Conservation (phyloP, 2,329 filamentous ascomycete genomes). For the Camillea tinctor region DNA sequence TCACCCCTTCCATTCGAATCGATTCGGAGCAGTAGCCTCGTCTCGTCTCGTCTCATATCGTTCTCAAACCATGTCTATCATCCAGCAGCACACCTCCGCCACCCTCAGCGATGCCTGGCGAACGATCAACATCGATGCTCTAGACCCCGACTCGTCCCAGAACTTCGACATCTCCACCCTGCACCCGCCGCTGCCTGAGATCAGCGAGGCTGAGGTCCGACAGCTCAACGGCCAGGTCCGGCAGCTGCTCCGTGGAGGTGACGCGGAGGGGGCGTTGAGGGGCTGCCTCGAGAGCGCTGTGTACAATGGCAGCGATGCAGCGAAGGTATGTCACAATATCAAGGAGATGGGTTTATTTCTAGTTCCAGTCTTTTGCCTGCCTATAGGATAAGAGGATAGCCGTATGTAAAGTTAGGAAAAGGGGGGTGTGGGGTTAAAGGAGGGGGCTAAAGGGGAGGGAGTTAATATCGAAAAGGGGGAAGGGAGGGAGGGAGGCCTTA, state of each 20-base stretch:
- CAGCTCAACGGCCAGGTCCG: slow-evolving; percentile 77
- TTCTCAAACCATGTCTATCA: slow-evolving; percentile 58
- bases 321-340: slow-evolving; percentile 49
- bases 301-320: slow-evolving; percentile 59
- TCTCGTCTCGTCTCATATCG: neutral
- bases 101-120: slow-evolving; percentile 68
- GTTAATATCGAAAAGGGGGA: neutral
- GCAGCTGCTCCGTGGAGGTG: slow-evolving; percentile 82
- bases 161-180: slow-evolving; percentile 91
- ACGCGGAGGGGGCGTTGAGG: slow-evolving; percentile 81
- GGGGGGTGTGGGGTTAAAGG: neutral
- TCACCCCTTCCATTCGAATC: neutral
- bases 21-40: neutral
- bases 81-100: slow-evolving; percentile 61
- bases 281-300: slow-evolving; percentile 84
- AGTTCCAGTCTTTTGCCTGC: neutral
- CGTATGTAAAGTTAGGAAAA: no score
- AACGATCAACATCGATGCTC: slow-evolving; percentile 90
- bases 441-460: neutral
- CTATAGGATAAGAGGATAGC: no score
- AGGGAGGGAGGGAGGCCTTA: no score
- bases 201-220: slow-evolving; percentile 75
- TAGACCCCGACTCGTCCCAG: slow-evolving; percentile 82
- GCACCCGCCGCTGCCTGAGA: slow-evolving; percentile 71
- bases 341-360: neutral